Conservation (phyloP, 2,329 filamentous ascomycete species). For the Gaeumannomyces tritici region DNA sequence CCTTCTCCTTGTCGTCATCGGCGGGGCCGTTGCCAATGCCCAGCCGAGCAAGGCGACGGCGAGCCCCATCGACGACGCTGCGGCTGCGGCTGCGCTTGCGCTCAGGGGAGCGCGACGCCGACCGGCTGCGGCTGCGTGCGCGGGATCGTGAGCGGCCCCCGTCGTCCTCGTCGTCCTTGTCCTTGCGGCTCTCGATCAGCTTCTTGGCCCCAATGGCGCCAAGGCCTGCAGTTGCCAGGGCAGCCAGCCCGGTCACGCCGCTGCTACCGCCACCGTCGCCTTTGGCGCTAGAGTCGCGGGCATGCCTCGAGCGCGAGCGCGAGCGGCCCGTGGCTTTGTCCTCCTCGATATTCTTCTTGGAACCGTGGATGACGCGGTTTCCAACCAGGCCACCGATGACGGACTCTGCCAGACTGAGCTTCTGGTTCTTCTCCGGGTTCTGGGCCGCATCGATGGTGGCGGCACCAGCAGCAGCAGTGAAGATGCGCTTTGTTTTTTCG, state of each 20-base stretch:
- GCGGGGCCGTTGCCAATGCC: slow-evolving; percentile 44
- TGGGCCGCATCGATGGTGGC: slow-evolving; percentile 76
- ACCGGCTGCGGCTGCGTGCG: slow-evolving; percentile 42
- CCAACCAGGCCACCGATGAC: slow-evolving; percentile 82
- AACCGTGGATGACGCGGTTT: slow-evolving; percentile 77
- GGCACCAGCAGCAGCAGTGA: slow-evolving; percentile 79
- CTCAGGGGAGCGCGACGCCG: slow-evolving; percentile 33
- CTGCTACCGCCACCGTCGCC: slow-evolving; percentile 28
- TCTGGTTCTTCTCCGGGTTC: slow-evolving; percentile 63
- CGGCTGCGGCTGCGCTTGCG: slow-evolving; percentile 46
- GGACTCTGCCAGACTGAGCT: slow-evolving; percentile 75
- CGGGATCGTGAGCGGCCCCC: slow-evolving; percentile 36
- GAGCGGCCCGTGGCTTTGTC: slow-evolving; percentile 52
- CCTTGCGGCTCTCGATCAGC: slow-evolving; percentile 33
- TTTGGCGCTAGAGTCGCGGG: slow-evolving; percentile 37
- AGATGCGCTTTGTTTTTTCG: slow-evolving; percentile 81
- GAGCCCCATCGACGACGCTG: slow-evolving; percentile 54
- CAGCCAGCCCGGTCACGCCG: slow-evolving; percentile 45
- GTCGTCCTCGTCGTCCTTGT: slow-evolving; percentile 10
- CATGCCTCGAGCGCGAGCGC: slow-evolving; percentile 54
- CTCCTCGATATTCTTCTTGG: slow-evolving; percentile 55
- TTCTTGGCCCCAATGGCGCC: slow-evolving; percentile 55
- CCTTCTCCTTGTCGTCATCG: slow-evolving; percentile 17
- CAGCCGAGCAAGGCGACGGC: slow-evolving; percentile 51
- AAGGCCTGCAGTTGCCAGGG: slow-evolving; percentile 51